phyloP scores from a whole-genome alignment of 192 early-diverging fungal species.

The Anaeromyces robustus region DNA sequence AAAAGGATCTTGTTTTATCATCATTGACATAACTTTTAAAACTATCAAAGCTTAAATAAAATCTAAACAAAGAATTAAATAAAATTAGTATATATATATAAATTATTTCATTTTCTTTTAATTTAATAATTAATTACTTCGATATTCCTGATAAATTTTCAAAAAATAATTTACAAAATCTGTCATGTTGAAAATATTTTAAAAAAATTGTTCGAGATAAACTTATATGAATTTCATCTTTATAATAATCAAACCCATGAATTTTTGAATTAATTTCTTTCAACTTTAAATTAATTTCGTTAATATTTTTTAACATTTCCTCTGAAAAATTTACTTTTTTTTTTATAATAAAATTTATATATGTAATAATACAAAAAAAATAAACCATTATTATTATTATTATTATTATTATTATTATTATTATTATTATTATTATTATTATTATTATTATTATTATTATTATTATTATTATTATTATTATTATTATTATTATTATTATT shows the following conservation, averaged over 20 bases:
- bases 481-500: too few species aligned
- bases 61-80: not conserved
- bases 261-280: not conserved
- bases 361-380: too few species aligned
- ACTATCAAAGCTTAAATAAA: not conserved
- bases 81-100: too few species aligned
- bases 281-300: not conserved
- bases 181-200: not conserved
- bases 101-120: too few species aligned
- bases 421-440: too few species aligned
- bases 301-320: not conserved
- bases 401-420: too few species aligned
- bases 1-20: not conserved
- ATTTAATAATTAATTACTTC: not conserved
- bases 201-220: not conserved
- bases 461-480: too few species aligned
- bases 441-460: too few species aligned
- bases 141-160: not conserved
- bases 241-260: not conserved
- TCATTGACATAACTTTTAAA: not conserved
- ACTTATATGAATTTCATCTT: not conserved
- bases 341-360: too few species aligned
- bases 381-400: too few species aligned
- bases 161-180: not conserved
- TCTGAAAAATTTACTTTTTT: not conserved